Evolutionary conservation across 2,329 filamentous ascomycete species (phyloP), one percentile per base, ranked within the genome.

Genomic region (Pseudopithomyces maydicus): DNA sequence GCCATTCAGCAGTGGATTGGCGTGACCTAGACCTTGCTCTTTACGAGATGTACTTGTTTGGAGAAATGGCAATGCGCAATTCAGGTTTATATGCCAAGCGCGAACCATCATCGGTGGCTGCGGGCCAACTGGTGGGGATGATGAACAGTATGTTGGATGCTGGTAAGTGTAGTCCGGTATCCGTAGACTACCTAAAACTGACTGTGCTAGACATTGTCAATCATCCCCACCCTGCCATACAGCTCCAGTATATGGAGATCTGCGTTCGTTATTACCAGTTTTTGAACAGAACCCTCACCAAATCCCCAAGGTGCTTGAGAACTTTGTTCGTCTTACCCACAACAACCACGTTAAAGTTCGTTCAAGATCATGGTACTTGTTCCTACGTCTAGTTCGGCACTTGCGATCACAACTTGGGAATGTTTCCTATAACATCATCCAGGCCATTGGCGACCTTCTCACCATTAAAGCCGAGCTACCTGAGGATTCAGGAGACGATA

Each of bases 181-280:
- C 32, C 11, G 11, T 29, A 23, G 22, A 6, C 23, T n/a, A 50
- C 32, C n/a, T 1, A 2, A 22, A 33, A 33, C 63, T 73, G 17
- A 70, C 52, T 47, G 19, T 12, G 43, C 6, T 64, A 93, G 92
- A 91, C 65, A 90, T 97, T 64, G 89, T 91, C 57, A 89, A 84
- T 42, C 96, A 94, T 75, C 87, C 89, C 15, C 95, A 98, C 73
- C 94, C 95, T 1, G 92, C 93, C 15, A 93, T 97, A 50, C 87
- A 97, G 62, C 82, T 99, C 20, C 92, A 97, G 77, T 99, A 96
- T 72, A 97, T 99, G 93, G 95, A 99, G 75, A 96, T 97, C 35
- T 97, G 93, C 74, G 93, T 97, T 54, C 89, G 95, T 49, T 99
- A 99, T 77, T 91, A 89, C 73, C 86, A 88, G 26, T 96, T 97